Percentiles rank a stretch among this genome's conserved stretches.
Evolutionary conservation across 2,329 filamentous ascomycete species (phyloP).

Genomic region (Lizonia empirigonia): DNA sequence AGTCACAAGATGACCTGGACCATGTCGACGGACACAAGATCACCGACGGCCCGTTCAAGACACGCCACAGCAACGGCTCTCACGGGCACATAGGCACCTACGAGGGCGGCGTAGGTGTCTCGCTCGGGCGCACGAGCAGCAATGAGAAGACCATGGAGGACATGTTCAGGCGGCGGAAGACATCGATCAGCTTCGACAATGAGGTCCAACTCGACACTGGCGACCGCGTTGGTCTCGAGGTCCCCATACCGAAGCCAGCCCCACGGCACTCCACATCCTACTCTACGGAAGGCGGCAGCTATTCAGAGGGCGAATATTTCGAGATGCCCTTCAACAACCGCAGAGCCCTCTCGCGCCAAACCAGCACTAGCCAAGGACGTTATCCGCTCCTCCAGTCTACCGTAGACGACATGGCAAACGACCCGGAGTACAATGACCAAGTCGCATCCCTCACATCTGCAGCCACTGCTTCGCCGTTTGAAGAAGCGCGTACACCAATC

Average conservation of each 20-base stretch:
- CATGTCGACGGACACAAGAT: conserved; percentile 27
- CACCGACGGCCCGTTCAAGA: conserved; percentile 25
- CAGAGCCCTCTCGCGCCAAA: conserved; percentile 25
- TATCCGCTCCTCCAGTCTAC: conserved; percentile 47
- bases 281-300: conserved; percentile 35
- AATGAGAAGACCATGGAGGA: conserved; percentile 36
- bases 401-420: conserved; percentile 38
- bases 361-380: conserved; percentile 33
- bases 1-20: conserved; percentile 31
- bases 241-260: conserved; percentile 45
- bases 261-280: conserved; percentile 27
- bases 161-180: conserved; percentile 41
- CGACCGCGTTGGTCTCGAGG: conserved; percentile 45
- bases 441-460: conserved; percentile 52
- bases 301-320: conserved; percentile 42
- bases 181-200: conserved; percentile 50
- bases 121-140: conserved; percentile 29
- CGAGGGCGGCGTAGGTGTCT: conserved; percentile 26
- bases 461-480: conserved; percentile 47
- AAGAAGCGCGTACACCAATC: conserved; percentile 48
- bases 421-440: conserved; percentile 40
- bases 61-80: conserved; percentile 23
- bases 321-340: conserved; percentile 37
- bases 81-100: conserved; percentile 26
- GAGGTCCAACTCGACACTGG: conserved; percentile 50